Evolutionary conservation across 1,284 basidiomycete species (phyloP), one percentile per base, ranked within the genome.

Genomic region (Gymnopus androsaceus): DNA sequence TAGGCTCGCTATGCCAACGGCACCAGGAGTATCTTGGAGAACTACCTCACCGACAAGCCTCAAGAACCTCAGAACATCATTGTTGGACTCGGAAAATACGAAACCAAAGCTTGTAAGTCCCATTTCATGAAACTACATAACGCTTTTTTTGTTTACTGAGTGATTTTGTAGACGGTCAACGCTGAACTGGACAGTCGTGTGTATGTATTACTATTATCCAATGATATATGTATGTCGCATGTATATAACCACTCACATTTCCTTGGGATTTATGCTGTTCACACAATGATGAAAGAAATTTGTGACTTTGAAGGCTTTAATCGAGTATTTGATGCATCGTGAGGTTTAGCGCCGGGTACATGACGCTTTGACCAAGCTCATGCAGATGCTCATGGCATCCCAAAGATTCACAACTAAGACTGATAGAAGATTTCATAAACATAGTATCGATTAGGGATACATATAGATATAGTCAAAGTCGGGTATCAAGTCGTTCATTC

Each of bases 1-100:
- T 95, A 97, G 75, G 81, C 77, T 44, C 89, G 95, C 55, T 98
- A 98, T 70, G 94, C 94, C 9, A 74, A 75, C 38, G 95, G 95
- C 23, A 82, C 87, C 28, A 88, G 81, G 76, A 80, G 81, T 59
- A 97, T 97, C 70, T 78, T 97, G 57, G 79, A 86, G 58, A 87
- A 91, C 72, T 96, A 90, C 79, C 72, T 95, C 61, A 68, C 69
- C 4, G 76, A 75, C 60, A 83, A 88, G 71, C 69, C 79, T 2
- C 93, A 96, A 72, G 83, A 88, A 6, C 83, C 88, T 0, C 83
- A 79, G 59, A 92, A 97, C 75, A 72, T 97, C 69, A 97, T 97
- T 65, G 80, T 94, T 58, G 85, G 84, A 46, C 67, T 83, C 55
- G 81, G 75, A 62, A 79, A 79, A 63, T 87, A 84, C 69, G 85